phyloP scores from a whole-genome alignment of 176 grass and related monocot genomes.

The Avena atlantica region DNA sequence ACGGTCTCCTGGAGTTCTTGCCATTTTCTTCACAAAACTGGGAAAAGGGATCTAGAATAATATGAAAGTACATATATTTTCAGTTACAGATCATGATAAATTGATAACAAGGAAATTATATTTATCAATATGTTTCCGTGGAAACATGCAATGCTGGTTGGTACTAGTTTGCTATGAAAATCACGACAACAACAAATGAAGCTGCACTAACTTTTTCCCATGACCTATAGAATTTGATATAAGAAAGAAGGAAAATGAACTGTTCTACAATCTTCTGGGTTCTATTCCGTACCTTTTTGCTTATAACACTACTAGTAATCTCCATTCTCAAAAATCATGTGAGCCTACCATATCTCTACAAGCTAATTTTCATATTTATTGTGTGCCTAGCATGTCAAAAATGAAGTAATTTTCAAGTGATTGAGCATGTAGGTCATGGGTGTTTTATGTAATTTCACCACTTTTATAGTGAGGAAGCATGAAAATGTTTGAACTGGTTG shows the following conservation, averaged over 20 bases:
- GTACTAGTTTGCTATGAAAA: conserved; percentile 33
- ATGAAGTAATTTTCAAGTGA: conserved; percentile 29
- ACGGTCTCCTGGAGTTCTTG: conserved; percentile 45
- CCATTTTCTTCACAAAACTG: conserved; percentile 60
- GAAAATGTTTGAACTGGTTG: conserved; percentile 6
- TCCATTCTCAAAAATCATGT: conserved; percentile 24
- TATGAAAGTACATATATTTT: conserved; percentile 37
- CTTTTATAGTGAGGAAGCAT: conserved; percentile 5
- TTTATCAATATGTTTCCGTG: background rate
- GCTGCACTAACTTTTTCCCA: background rate
- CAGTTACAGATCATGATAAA: background rate
- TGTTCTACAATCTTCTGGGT: conserved; percentile 19
- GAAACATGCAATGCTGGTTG: background rate
- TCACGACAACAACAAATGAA: conserved; percentile 22
- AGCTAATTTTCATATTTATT: background rate
- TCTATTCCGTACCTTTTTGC: conserved; percentile 1
- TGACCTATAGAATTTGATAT: background rate
- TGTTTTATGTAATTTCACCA: background rate
- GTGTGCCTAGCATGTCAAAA: background rate
- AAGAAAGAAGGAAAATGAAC: background rate
- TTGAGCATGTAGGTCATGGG: background rate
- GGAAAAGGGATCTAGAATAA: conserved; percentile 32
- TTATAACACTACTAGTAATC: conserved; percentile 10
- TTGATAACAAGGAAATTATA: background rate
- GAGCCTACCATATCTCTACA: conserved; percentile 18